Percentiles rank a stretch among this genome's conserved stretches.
Evolutionary conservation across 2,329 filamentous ascomycete genomes (phyloP).

Genomic region (Epichloe brachyelytri): DNA sequence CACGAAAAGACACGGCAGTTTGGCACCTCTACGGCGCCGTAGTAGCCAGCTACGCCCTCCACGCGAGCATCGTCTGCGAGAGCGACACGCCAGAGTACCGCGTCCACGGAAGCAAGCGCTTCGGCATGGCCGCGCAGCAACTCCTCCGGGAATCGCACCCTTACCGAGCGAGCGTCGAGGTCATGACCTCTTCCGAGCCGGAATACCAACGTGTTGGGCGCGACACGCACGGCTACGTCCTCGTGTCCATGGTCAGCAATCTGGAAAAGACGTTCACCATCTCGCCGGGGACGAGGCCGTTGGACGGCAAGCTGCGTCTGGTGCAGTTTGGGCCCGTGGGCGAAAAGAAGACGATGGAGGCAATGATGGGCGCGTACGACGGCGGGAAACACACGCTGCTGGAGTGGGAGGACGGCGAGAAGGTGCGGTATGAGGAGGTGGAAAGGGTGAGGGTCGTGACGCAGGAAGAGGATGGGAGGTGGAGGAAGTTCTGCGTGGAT

Average conservation of each 20-base stretch:
- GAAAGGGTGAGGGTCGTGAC: conserved; percentile 55
- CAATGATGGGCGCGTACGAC: conserved; percentile 57
- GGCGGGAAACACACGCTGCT: conserved; percentile 42
- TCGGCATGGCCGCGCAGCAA: conserved; percentile 71
- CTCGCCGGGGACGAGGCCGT: conserved; percentile 55
- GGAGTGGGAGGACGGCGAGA: conserved; percentile 39
- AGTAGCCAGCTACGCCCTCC: conserved; percentile 81
- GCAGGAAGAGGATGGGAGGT: conserved; percentile 46
- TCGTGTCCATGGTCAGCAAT: conserved; percentile 65
- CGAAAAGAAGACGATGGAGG: conserved; percentile 55
- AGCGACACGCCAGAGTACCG: conserved; percentile 77
- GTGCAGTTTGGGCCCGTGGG: conserved; percentile 61
- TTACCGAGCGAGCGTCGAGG: conserved; percentile 32
- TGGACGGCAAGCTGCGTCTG: conserved; percentile 59
- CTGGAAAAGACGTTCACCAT: conserved; percentile 75
- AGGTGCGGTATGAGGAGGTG: conserved; percentile 60
- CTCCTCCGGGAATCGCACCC: conserved; percentile 46
- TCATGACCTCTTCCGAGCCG: conserved; percentile 11
- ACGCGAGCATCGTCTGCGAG: conserved; percentile 79
- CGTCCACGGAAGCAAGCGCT: conserved; percentile 61
- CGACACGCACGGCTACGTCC: conserved; percentile 58
- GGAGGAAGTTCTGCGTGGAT: conserved; percentile 85
- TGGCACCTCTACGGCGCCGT: conserved; percentile 57
- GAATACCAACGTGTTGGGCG: conserved; percentile 18
- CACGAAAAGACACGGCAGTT: conserved; percentile 20